These are phyloP conservation scores for Daldinia bambusicola DNA, from an alignment of 495 filamentous ascomycete species.

Conservation along the genomic window DNA sequence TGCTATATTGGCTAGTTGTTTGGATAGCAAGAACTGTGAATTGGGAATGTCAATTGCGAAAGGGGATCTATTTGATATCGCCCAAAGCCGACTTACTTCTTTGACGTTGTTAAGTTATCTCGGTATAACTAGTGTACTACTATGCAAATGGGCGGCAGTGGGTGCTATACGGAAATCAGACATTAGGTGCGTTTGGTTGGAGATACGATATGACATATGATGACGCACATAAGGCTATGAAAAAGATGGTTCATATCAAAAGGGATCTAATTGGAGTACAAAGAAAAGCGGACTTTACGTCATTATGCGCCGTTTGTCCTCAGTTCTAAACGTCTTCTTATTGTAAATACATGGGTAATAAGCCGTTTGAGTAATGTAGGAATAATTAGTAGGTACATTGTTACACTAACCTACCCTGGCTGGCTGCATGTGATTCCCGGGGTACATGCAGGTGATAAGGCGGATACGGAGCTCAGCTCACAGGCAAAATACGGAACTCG, in stretches of 20 bases:
- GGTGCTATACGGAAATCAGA: background rate
- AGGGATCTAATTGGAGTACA: background rate
- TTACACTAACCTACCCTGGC: no score
- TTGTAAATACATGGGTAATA: background rate
- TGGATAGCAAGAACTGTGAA: no score
- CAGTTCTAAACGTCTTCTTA: constrained; percentile 7
- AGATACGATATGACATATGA: constrained; percentile 9
- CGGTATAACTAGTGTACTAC: no score
- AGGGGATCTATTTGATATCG: no score
- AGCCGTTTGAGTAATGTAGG: no score
- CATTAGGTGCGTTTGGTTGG: background rate
- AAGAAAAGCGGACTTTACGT: background rate
- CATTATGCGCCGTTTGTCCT: constrained; percentile 2
- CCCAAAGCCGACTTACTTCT: no score
- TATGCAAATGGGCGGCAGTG: background rate
- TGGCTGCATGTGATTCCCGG: no score
- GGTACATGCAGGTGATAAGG: background rate
- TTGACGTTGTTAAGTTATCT: no score
- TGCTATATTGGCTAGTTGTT: background rate
- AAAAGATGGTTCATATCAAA: background rate
- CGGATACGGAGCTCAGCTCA: background rate
- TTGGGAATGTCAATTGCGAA: no score
- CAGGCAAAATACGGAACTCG: background rate
- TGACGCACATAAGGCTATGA: constrained; percentile 25
- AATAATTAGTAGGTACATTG: no score